Evolutionary conservation across 2,329 filamentous ascomycete species (phyloP), one percentile per base, ranked within the genome.

Genomic region (Colletotrichum euphorbiae): DNA sequence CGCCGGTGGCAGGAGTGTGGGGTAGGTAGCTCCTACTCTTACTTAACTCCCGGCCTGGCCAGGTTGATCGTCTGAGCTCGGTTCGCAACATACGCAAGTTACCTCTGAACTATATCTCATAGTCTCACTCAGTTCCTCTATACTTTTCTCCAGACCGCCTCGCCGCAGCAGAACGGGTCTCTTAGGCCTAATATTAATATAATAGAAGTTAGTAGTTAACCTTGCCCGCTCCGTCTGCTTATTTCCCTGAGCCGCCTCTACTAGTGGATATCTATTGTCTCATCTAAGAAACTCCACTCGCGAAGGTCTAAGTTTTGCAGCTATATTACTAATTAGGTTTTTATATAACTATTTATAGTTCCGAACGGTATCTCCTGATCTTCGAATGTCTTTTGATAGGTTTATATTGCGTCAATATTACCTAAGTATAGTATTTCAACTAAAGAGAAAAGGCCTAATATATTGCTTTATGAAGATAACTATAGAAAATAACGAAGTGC

Each of bases 211-310:
- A 33, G 51, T 40, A 56, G 42, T 36, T 28, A 24, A 40, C 40
- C 52, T 19, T 51, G 54, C 31, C 52, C 24, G 13, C 48, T 50
- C 38, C 50, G 21, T n/a, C 57, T 43, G 54, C 9, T 19, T 42
- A 9, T 24, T 46, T 28, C 33, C 56, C 42, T 36, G 46, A 17
- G 11, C 28, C 50, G 36, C 42, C 50, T 56, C 57, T 48, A 33
- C 55, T 33, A 50, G 63, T 54, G 57, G 50, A 62, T n/a, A n/a
- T n/a, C n/a, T n/a, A n/a, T n/a, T 56, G 17, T 67, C 7, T 48
- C 50, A 50, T 52, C 36, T 56, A n/a, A 33, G 13, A 11, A 36
- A 21, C 61, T 45, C 54, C 54, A 64, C 54, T 15, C 7, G 19
- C 36, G 24, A 36, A 50, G 52, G 45, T 33, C 61, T 57, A 33